Percentiles rank a stretch among this genome's conserved stretches.
phyloP scores from a whole-genome alignment of 768 basidiomycete species.

The Leccinum longicurvipes region DNA sequence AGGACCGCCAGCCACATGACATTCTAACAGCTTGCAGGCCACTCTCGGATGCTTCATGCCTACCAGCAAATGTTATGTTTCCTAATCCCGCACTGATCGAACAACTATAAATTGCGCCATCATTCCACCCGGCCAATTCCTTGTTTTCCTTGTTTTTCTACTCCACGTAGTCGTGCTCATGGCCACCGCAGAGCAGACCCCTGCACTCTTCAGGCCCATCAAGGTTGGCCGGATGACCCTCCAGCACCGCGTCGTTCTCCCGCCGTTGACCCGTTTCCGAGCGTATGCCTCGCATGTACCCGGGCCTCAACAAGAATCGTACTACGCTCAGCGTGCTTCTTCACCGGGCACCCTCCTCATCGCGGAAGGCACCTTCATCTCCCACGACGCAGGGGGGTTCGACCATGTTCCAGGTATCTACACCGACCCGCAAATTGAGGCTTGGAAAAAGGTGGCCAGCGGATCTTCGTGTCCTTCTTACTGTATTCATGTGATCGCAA shows the following conservation, averaged over 20 bases:
- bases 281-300: slow-evolving; percentile 36
- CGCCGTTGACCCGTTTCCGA: slow-evolving; percentile 49
- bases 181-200: background rate
- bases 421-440: no score
- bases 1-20: no score
- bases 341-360: slow-evolving; percentile 38
- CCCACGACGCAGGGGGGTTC: no score
- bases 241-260: slow-evolving; percentile 49
- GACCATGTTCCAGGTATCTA: no score
- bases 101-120: background rate
- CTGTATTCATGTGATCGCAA: no score
- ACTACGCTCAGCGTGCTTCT: slow-evolving; percentile 47
- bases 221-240: slow-evolving; percentile 40
- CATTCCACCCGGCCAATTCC: background rate
- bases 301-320: slow-evolving; percentile 35
- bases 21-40: no score
- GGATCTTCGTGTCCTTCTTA: no score
- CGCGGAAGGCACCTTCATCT: background rate
- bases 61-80: no score
- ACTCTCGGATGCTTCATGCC: no score
- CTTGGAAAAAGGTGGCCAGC: no score
- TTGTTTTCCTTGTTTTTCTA: background rate
- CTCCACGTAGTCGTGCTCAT: background rate
- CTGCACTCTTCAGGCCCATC: slow-evolving; percentile 43
- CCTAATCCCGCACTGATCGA: slow-evolving; percentile 6